Evolutionary conservation across 768 basidiomycete species (phyloP).

Genomic region (Naganishia randhawae): DNA sequence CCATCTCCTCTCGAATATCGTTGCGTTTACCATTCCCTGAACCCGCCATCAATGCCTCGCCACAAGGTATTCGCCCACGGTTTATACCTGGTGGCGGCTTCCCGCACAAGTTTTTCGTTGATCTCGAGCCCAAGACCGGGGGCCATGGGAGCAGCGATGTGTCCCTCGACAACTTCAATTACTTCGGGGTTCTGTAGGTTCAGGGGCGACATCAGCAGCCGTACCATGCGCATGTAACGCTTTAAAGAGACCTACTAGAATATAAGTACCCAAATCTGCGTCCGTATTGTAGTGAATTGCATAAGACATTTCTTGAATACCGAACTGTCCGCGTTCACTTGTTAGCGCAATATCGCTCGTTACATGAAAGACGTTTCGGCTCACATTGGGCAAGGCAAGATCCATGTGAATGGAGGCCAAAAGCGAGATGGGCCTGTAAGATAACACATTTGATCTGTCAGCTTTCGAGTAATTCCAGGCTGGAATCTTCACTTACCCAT

Average conservation of each 20-base stretch:
- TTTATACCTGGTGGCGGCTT: slow-evolving; percentile 39
- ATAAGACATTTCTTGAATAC: slow-evolving; percentile 31
- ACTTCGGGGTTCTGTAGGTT: slow-evolving; percentile 50
- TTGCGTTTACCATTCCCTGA: slow-evolving; percentile 43
- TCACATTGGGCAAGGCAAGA: slow-evolving; percentile 58
- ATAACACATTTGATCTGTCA: neutral
- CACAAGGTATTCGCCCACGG: slow-evolving; percentile 48
- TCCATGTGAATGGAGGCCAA: slow-evolving; percentile 21
- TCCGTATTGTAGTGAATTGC: slow-evolving; percentile 42
- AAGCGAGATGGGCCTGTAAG: slow-evolving; percentile 21
- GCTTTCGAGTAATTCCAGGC: no score
- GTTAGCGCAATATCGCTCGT: slow-evolving; percentile 53
- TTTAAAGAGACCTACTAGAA: slow-evolving; percentile 1
- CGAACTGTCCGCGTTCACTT: slow-evolving; percentile 37
- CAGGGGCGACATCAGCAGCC: neutral
- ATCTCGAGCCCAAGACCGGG: slow-evolving; percentile 64
- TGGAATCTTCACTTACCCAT: slow-evolving; percentile 30
- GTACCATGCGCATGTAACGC: neutral
- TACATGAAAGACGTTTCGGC: slow-evolving; percentile 61
- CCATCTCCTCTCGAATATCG: neutral
- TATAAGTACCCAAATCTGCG: slow-evolving; percentile 47
- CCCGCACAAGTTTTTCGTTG: slow-evolving; percentile 58
- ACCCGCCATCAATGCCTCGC: slow-evolving; percentile 44
- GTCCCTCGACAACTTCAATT: slow-evolving; percentile 59
- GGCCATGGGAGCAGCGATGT: slow-evolving; percentile 56